A percentile compares a stretch with the other conserved stretches of the same genome.
These are phyloP conservation scores for Fusarium equiseti DNA, from an alignment of 2,329 filamentous ascomycete species.

Conservation along the genomic window DNA sequence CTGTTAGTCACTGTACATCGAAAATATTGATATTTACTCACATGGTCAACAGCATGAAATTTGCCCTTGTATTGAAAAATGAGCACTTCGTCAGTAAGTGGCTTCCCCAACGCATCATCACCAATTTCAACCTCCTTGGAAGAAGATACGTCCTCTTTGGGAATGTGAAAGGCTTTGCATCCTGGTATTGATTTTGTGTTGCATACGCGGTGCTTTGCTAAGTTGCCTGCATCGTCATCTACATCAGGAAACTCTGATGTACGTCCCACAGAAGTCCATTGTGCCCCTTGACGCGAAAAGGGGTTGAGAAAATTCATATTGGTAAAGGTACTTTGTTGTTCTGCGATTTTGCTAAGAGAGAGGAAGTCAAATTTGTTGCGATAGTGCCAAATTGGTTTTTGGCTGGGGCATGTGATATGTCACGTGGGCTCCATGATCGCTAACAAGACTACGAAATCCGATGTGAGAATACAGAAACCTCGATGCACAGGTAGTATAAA, in stretches of 20 bases:
- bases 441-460: too few species aligned
- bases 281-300: constrained; percentile 21
- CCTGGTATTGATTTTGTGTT: constrained; percentile 57
- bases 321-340: neutral
- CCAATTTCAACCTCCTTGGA: constrained; percentile 54
- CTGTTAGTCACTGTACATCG: neutral
- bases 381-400: neutral
- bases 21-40: constrained; percentile 53
- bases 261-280: constrained; percentile 68
- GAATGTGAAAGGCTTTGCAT: constrained; percentile 71
- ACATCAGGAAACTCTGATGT: constrained; percentile 68
- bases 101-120: constrained; percentile 51
- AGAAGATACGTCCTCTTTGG: constrained; percentile 54
- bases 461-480: too few species aligned
- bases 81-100: constrained; percentile 70
- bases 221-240: constrained; percentile 53
- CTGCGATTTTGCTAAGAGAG: neutral
- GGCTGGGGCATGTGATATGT: neutral
- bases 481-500: too few species aligned
- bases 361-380: neutral
- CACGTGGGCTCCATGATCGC: constrained; percentile 8
- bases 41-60: constrained; percentile 77
- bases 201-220: constrained; percentile 56
- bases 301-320: constrained; percentile 45
- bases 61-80: constrained; percentile 73